Conservation (phyloP, 2,329 filamentous ascomycete species). For the Incumbomyces lentus region DNA sequence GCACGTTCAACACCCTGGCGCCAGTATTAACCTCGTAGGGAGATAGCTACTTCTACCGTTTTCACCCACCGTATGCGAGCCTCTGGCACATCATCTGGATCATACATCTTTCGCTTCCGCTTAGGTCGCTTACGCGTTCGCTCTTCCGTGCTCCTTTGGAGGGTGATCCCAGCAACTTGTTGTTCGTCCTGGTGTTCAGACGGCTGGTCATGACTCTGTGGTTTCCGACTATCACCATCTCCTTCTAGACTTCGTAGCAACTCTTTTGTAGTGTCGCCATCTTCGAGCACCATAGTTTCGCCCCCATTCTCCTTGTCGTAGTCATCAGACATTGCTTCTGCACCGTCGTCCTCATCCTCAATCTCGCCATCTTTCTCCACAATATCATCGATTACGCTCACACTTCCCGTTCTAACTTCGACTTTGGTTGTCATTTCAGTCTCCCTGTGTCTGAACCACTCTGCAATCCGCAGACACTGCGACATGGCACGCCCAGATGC, state of each 20-base stretch:
- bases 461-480: slow-evolving; percentile 44
- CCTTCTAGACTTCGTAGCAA: slow-evolving; percentile 9
- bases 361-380: slow-evolving; percentile 29
- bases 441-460: slow-evolving; percentile 42
- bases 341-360: slow-evolving; percentile 11
- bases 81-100: slow-evolving; percentile 31
- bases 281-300: slow-evolving; percentile 8
- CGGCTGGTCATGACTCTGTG: neutral
- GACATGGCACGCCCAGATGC: slow-evolving; percentile 51
- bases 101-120: slow-evolving; percentile 21
- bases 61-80: slow-evolving; percentile 37
- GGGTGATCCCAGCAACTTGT: neutral
- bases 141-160: slow-evolving; percentile 13
- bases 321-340: slow-evolving; percentile 13
- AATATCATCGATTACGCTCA: slow-evolving; percentile 52
- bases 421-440: slow-evolving; percentile 41
- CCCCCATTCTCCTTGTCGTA: slow-evolving; percentile 7
- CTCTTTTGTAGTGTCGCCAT: slow-evolving; percentile 19
- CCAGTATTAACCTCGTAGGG: slow-evolving; percentile 23
- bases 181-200: neutral
- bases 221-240: neutral
- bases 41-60: slow-evolving; percentile 36
- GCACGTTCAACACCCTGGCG: neutral
- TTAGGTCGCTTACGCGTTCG: slow-evolving; percentile 21
- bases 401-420: slow-evolving; percentile 44